Conservation (phyloP, 208 protist species). For the Wallacemonas sp. region DNA sequence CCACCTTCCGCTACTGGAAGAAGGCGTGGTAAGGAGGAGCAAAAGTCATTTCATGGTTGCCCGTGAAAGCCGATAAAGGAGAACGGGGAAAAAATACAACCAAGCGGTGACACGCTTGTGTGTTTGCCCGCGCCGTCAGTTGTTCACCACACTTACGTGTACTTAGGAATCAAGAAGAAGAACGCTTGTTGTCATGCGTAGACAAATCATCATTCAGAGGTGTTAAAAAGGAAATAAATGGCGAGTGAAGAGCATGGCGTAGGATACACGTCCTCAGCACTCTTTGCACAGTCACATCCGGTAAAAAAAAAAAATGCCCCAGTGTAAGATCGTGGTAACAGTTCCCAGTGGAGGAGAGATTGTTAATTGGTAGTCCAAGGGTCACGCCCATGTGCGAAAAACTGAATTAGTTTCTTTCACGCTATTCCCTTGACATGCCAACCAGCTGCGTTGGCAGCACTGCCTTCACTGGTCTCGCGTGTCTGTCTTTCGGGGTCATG, state of each 20-base stretch:
- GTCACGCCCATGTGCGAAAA: too few species aligned
- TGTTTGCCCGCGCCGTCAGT: neutral
- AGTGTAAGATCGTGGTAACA: too few species aligned
- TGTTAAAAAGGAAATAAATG: neutral
- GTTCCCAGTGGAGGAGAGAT: too few species aligned
- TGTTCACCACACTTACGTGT: conserved; percentile 2
- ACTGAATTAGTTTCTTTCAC: too few species aligned
- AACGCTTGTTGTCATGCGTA: neutral
- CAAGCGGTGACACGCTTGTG: neutral
- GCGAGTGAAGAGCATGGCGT: too few species aligned
- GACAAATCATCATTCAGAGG: neutral
- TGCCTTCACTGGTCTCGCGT: neutral
- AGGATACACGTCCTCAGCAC: too few species aligned
- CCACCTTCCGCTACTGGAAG: conserved; percentile 91
- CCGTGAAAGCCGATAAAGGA: conserved; percentile 1
- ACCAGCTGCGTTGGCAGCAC: neutral
- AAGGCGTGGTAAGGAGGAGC: conserved; percentile 78
- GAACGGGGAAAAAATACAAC: neutral
- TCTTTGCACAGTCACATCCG: too few species aligned
- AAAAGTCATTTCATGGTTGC: neutral
- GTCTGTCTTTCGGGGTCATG: conserved; percentile 4
- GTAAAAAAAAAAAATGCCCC: too few species aligned
- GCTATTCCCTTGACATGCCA: too few species aligned
- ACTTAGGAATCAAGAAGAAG: conserved; percentile 10
- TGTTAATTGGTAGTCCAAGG: too few species aligned